These are phyloP conservation scores for Inonotus obliquus DNA, from an alignment of 1,284 basidiomycete species.

Conservation along the genomic window DNA sequence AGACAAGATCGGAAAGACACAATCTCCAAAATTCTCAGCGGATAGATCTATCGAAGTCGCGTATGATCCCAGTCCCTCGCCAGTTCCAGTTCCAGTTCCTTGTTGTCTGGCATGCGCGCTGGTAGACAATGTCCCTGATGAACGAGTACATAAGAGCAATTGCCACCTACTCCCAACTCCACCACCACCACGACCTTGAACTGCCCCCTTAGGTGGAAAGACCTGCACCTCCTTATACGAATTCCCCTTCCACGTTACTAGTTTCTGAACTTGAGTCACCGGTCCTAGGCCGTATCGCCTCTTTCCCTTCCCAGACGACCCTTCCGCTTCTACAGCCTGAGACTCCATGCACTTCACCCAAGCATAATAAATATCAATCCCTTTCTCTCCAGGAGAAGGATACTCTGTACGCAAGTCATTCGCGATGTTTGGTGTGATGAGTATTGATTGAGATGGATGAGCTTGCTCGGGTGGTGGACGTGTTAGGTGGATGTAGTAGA, in stretches of 20 bases:
- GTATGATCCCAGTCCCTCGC: not conserved
- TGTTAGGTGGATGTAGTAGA: slow-evolving; percentile 74
- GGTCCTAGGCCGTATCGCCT: slow-evolving; percentile 4
- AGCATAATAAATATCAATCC: slow-evolving; percentile 43
- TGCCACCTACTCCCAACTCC: slow-evolving; percentile 56
- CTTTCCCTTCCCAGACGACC: no score
- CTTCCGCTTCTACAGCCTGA: no score
- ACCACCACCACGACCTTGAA: not conserved
- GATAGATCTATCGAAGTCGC: slow-evolving; percentile 13
- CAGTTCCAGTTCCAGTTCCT: no score
- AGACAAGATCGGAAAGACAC: slow-evolving; percentile 57
- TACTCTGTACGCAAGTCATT: slow-evolving; percentile 77
- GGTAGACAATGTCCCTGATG: slow-evolving; percentile 16
- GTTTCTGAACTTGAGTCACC: slow-evolving; percentile 38
- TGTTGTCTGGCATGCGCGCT: no score
- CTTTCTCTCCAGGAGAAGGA: slow-evolving; percentile 28
- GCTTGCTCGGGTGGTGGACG: slow-evolving; percentile 61
- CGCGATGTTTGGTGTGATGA: slow-evolving; percentile 68
- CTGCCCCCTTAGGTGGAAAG: slow-evolving; percentile 48
- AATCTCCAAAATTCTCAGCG: slow-evolving; percentile 18
- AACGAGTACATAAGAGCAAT: slow-evolving; percentile 48
- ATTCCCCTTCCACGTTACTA: slow-evolving; percentile 67
- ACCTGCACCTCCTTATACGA: slow-evolving; percentile 72
- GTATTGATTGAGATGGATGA: slow-evolving; percentile 34
- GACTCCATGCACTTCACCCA: slow-evolving; percentile 29